Evolutionary conservation across 169 alveolate genomes (phyloP), one percentile per base, ranked within the genome.

Genomic region (Fabrea salina): DNA sequence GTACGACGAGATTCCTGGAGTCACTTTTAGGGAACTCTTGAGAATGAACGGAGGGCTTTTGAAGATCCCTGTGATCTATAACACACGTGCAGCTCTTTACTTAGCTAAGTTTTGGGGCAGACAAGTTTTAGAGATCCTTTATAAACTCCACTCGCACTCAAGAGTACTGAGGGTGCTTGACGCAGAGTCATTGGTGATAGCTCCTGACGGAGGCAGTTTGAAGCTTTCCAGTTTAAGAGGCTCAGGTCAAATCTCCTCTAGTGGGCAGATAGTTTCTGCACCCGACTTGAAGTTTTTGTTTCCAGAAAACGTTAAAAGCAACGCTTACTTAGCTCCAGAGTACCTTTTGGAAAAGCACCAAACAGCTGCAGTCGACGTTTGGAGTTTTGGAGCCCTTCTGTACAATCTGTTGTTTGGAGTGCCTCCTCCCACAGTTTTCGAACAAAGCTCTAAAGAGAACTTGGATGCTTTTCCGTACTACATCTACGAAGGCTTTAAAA

Each of bases 311-410:
- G 35, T 85, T n/a, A 70, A 64, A 43, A 80, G 86, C 22, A 84
- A 87, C 75, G 81, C 91, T 5, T 90, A 82, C 82, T 61, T 90
- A 35, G 87, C 95, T 27, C 95, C 95, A 22, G 95, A 90, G 79
- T 70, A 74, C 35, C 33, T 80, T 49, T 72, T 84, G 37, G 57
- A 43, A 37, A 68, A 78, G 53, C 61, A 83, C 11, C 85, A 86
- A 56, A 82, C 86, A 25, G 41, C 89, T 33, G 86, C 81, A 43
- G 37, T 82, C 41, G 95, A 90, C 66, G 86, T 88, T 11, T 90
- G 93, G 92, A 82, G 85, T 50, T 90, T 90, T 81, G 95, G 95
- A 0, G 84, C 86, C 79, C 43, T 85, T 22, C 67, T 90, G 87
- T 90, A 80, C 68, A 81, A 82, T 56, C 72, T 90, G 3, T 75